Base-by-base conservation (phyloP, 108 stramenopile genomes). In the Chaetoceros tenuissimus region DNA sequence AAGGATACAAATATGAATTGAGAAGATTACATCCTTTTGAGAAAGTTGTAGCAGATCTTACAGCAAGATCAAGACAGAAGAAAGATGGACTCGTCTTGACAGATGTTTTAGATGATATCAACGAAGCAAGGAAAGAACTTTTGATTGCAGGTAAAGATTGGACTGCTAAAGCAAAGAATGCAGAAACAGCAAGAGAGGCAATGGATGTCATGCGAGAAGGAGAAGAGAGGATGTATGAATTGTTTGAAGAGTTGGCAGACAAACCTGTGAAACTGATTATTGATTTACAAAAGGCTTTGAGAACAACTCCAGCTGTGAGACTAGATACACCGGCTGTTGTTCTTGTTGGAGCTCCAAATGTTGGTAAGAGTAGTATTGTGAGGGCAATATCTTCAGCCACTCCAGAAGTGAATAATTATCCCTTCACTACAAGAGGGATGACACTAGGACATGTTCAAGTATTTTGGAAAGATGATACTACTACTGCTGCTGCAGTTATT, bases 351-450 rank as follows among this genome's bases (percentile, higher is more conserved):
- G 94, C 94, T 24, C 97, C 97, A 2, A 98, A 98, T 81, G 97
- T 96, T 3, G 97, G 97, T 31, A 97, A 96, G 65, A 88, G 85
- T 18, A 82, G 81, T 24, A 93, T 98, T 30, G 94, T 98, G 1
- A 66, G 95, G 46, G 73, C 64, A 2, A 86, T 98, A 23, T 88
- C 87, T 10, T 86, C 89, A 20, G 95, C 89, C 21, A 94, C 89
- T 3, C 97, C 97, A 1, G 97, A 96, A 72, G 94, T 98, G 0
- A 94, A 89, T 81, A 93, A 94, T 62, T 98, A 98, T 67, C 94
- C 95, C 0, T 98, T 98, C 73, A 98, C 97, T 24, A 98, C 97
- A 3, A 72, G 95, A 10, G 95, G 94, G 24, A 90, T 98, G 86
- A 92, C 95, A 7, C 53, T 98, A 31, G 97, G 97, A 0, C 97